Base-by-base conservation (phyloP, 805 yeast species). In the Candida xyloterini region DNA sequence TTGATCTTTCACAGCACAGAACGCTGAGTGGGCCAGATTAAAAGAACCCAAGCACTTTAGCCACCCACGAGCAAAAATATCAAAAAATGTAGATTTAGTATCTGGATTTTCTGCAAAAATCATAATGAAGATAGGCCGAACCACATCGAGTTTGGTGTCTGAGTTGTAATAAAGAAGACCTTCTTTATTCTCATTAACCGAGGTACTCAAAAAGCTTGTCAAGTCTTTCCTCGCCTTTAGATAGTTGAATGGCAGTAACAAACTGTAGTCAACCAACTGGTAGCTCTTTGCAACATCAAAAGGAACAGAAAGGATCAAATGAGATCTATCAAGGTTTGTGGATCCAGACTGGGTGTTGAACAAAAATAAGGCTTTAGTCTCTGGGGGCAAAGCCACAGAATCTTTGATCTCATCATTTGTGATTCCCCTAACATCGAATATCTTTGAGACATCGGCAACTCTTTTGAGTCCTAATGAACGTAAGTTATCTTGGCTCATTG, bases 31-130 rank as follows among this genome's bases (percentile, higher is more conserved):
- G 2, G 71, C 45, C 24, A 74, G 55, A 21, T 59, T 57, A 11
- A 55, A 52, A 35, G 63, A 56, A 10, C 60, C 55, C 10, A 63
- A 43, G 7, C 55, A 56, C 15, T 54, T 51, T 3, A 63, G 48
- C 78, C 77, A 74, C 10, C 53, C 56, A 18, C 51, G 48, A 0
- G 76, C 71, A 50, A 74, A 60, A 1, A 48, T 42, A 43, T 73
- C 76, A 50, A 73, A 71, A 35, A 70, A 64, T 7, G 39, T 34
- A 23, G 53, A 44, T 21, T 40, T 50, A 1, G 45, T 18, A 10
- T 35, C 42, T 14, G 48, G 31, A 11, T 53, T 57, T 32, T 59
- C 53, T 21, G 62, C 56, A 47, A 69, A 62, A 35, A 65, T 37
- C 42, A 70, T 63, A 1, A 68, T 67, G 34, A 73, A 46, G 37